Evolutionary conservation across 106 monocot species (phyloP), one percentile per base, ranked within the genome.

Genomic region (Dioscorea alata): DNA sequence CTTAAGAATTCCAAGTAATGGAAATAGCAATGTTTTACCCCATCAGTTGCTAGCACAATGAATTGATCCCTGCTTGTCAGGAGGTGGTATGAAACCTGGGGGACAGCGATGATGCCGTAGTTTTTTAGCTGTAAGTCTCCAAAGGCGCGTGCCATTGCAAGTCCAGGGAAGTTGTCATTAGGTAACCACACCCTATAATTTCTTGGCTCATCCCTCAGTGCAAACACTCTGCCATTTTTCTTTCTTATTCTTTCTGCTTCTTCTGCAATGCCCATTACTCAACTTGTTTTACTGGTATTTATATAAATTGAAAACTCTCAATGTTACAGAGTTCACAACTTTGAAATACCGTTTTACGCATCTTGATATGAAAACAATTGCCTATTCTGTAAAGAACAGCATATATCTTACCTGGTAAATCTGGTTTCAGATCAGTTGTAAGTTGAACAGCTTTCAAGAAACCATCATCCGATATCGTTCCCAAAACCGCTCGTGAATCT

Each of bases 91-190:
- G 84, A 75, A 42, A 95, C 88, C 54, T 86, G 84, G 17, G 95
- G 95, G n/a, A 62, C 67, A 7, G 88, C 84, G 52, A 88, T 86
- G 25, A 95, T 91, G n/a, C 95, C 95, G 35, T 95, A 86, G 16
- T 74, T 81, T 61, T 95, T 95, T 0, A 95, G 81, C 80, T 82
- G 73, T 33, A 91, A 75, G 57, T 95, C 95, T 1, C 95, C 95
- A 31, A 95, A 85, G 18, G 95, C 88, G 21, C 95, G 83, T 4
- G 90, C 79, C 95, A 95, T 95, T 59, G 95, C 95, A 2, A 95
- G 88, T 14, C 95, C 95, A 0, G 91, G 95, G 64, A 48, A 91
- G 70, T 95, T 78, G 19, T 77, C 71, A 12, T 88, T 78, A 4
- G 95, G 95, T 23, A 91, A 33, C 95, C 95, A 95, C 23, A 95